Evolutionary conservation across 306 rosid species (phyloP).

Genomic region (Vigna hirtella): DNA sequence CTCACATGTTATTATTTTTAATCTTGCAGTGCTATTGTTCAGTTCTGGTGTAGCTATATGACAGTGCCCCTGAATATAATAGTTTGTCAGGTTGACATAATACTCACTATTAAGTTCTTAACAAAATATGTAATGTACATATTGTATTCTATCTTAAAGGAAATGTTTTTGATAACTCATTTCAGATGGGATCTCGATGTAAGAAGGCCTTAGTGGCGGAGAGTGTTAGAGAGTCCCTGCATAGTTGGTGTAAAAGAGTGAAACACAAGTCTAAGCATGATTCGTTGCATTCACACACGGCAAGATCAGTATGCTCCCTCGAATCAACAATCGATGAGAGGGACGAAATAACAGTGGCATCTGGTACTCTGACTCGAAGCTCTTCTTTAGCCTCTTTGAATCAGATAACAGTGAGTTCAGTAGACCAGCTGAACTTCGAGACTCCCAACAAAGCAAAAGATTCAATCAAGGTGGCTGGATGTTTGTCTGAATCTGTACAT

Average conservation of each 20-base stretch:
- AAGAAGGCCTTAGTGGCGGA: constrained; percentile 88
- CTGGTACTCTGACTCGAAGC: constrained; percentile 77
- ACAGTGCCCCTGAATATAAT: constrained; percentile 91
- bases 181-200: constrained; percentile 88
- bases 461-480: constrained; percentile 53
- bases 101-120: constrained; percentile 17
- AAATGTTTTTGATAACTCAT: neutral
- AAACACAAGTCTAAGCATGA: constrained; percentile 84
- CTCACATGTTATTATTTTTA: constrained; percentile 34
- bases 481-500: constrained; percentile 53
- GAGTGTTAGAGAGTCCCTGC: constrained; percentile 90
- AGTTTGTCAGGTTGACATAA: constrained; percentile 77
- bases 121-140: neutral
- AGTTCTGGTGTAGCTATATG: constrained; percentile 98
- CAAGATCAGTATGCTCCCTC: constrained; percentile 85
- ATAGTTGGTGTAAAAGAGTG: constrained; percentile 97
- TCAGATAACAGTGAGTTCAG: constrained; percentile 71
- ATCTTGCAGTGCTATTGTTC: constrained; percentile 78
- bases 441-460: constrained; percentile 39
- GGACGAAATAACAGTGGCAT: constrained; percentile 83
- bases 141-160: neutral
- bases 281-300: constrained; percentile 58
- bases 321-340: constrained; percentile 75
- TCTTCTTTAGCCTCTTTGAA: constrained; percentile 72
- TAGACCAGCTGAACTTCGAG: constrained; percentile 54